Evolutionary conservation across 148 eudicot species (phyloP), one percentile per base, ranked within the genome.

Genomic region (Amaranthus hypochondriacus): DNA sequence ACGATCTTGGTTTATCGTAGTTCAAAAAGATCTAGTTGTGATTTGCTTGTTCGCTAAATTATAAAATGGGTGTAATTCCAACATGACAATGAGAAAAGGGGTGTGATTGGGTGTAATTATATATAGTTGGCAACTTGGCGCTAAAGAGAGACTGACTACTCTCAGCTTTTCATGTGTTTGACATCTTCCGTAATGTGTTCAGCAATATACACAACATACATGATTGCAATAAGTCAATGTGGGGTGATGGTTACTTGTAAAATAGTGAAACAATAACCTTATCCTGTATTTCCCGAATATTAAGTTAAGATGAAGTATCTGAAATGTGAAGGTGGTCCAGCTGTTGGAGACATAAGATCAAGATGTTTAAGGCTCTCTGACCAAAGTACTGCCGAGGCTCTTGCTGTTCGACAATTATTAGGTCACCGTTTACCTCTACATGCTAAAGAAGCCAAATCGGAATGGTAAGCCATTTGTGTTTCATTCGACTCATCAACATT

Each of bases 321-420:
- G 69, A 54, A 61, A 55, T 71, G 78, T 80, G 63, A 65, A 94
- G 98, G 98, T 70, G 99, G 99, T 74, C 97, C 97, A 6, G 99
- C 99, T 71, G 96, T 95, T 83, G 99, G 99, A 81, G 99, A 95
- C 87, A 95, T 95, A 82, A 83, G 99, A 68, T 95, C 99, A 48
- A 90, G 99, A 86, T 95, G 99, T 79, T 84, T 95, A 84, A 85
- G 99, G 86, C 79, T 95, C 62, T 87, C 97, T 74, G 98, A 95
- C 76, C 78, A 83, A 79, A 95, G 98, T 75, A 92, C 97, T 10
- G 78, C 84, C 58, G 98, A 95, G 84, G 96, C 97, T 73, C 88
- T 92, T 77, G 93, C 98, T 62, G 92, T 95, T 62, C 79, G 92
- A 72, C 87, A 83, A 62, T 82, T 95, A 83, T 88, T 95, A 69